phyloP scores from a whole-genome alignment of 177 flowering plant species.

The Vitis hybrid region DNA sequence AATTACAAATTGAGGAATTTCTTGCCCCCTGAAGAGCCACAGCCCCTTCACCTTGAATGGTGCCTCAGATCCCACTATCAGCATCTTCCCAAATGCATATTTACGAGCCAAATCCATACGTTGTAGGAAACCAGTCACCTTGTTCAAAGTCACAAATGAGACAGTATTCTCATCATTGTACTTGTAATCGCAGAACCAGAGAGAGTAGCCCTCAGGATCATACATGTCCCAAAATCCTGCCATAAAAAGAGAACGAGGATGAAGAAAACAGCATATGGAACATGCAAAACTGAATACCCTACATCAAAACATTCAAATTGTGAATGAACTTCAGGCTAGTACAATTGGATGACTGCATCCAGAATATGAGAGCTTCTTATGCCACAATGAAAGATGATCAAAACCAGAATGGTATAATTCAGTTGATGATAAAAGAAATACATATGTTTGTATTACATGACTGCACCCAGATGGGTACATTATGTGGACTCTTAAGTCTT shows the following conservation, averaged over 20 bases:
- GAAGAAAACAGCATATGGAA: background rate
- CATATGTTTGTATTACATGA: no score
- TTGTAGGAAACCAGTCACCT: conserved; percentile 83
- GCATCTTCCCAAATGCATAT: conserved; percentile 87
- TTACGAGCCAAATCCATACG: conserved; percentile 87
- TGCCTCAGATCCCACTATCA: conserved; percentile 55
- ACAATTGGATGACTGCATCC: no score
- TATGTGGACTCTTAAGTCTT: no score
- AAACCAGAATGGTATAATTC: no score
- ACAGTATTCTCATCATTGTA: conserved; percentile 91
- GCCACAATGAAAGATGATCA: no score
- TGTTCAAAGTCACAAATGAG: conserved; percentile 86
- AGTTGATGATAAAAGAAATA: no score
- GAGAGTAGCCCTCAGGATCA: conserved; percentile 92
- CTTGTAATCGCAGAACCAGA: conserved; percentile 95
- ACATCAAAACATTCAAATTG: no score
- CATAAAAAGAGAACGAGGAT: conserved; percentile 1
- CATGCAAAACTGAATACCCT: no score
- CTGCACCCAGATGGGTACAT: no score
- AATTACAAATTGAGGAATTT: conserved; percentile 61
- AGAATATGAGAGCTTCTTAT: no score
- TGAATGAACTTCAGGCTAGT: no score
- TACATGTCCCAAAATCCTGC: conserved; percentile 99
- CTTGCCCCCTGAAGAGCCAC: conserved; percentile 86
- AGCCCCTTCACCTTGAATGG: conserved; percentile 81